phyloP scores from a whole-genome alignment of 768 basidiomycete species.

The Mycena maculata region DNA sequence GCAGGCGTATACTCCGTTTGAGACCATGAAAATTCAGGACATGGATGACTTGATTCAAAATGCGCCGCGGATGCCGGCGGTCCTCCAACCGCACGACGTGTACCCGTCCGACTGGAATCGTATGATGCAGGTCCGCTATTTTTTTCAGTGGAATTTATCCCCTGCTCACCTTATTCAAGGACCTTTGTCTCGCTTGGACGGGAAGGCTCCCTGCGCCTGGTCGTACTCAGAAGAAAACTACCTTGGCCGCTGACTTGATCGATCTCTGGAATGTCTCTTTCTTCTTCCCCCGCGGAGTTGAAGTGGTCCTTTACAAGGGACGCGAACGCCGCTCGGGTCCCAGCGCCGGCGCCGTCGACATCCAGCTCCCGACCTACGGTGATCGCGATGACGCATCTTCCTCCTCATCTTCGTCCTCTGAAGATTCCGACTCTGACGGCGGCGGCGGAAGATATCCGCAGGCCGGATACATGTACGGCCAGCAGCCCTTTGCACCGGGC shows the following conservation, averaged over 20 bases:
- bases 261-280: constrained; percentile 85
- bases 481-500: constrained; percentile 29
- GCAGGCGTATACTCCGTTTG: constrained; percentile 76
- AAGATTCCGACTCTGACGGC: constrained; percentile 56
- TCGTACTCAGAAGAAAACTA: constrained; percentile 65
- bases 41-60: constrained; percentile 80
- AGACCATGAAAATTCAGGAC: constrained; percentile 75
- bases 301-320: constrained; percentile 84
- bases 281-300: constrained; percentile 80
- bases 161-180: constrained; percentile 52
- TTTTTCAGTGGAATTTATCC: not conserved
- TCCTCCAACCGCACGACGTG: constrained; percentile 81
- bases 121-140: constrained; percentile 72
- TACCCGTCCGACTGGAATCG: constrained; percentile 81
- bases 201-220: constrained; percentile 79
- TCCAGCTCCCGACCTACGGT: constrained; percentile 61
- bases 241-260: constrained; percentile 75
- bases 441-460: constrained; percentile 47
- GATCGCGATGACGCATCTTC: constrained; percentile 54
- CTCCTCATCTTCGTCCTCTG: constrained; percentile 53
- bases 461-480: constrained; percentile 58
- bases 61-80: constrained; percentile 77
- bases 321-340: constrained; percentile 81
- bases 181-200: constrained; percentile 80
- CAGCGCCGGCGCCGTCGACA: constrained; percentile 64